Base-by-base conservation (phyloP, 2,329 filamentous ascomycete genomes). In the Ophiocordyceps robertsii region DNA sequence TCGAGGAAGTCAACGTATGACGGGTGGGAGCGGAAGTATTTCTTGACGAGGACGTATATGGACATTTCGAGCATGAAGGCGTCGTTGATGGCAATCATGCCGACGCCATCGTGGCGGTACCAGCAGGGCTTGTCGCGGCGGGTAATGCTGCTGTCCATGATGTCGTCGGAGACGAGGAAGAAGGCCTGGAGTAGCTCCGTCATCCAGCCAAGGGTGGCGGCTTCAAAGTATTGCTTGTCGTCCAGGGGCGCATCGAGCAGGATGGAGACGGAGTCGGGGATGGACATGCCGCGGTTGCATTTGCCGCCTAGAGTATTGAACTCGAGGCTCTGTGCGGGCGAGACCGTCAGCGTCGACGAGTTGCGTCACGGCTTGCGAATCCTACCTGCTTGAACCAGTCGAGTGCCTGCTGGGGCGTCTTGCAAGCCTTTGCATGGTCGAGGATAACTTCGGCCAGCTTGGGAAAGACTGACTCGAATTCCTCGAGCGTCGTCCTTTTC, bases 261-360 rank as follows among this genome's bases (percentile, higher is more conserved):
- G 55, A 92, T 71, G 50, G 86, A 82, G 50, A 82, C 80, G 38
- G 88, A 92, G 68, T 98, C 92, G 52, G 92, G 83, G 46, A 96
- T 90, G 39, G 89, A 96, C 78, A 98, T 93, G 68, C 92, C 92
- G 58, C 92, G 87, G 70, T 98, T 98, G 72, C 89, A 95, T 73
- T 98, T 98, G 60, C 92, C 92, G 53, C 92, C 92, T 42, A 92
- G 70, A 7, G 86, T 79, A 68, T 98, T 98, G 68, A 78, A 74
- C 59, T 89, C 76, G 56, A 96, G 75, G 47, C 75, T 82, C 87
- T 95, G 38, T 29, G 11, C 32, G 27, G 24, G 9, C 10, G 30
- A 24, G 14, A 19, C 14, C 32, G 38, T 41, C 24, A 37, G 41
- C 29, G 24, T 16, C 14, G 16, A 10, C 17, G 9, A 6, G 6